A percentile compares a stretch with the other conserved stretches of the same genome.
These are phyloP conservation scores for Elaeis oleifera DNA, from an alignment of 202 grass and related monocot species.

Conservation along the genomic window DNA sequence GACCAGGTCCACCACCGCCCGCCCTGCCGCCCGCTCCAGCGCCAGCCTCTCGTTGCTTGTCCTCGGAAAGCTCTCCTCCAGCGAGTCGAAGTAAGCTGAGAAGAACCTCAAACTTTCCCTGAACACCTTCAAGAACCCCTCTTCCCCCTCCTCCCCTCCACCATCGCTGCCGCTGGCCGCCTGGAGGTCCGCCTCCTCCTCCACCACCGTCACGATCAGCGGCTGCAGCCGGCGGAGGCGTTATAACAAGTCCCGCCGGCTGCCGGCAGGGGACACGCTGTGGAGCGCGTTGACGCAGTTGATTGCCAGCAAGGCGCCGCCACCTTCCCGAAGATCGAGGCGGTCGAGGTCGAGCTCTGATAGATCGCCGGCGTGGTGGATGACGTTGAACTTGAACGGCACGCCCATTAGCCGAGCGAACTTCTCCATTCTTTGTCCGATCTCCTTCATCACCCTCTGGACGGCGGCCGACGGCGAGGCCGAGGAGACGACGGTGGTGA, in stretches of 20 bases:
- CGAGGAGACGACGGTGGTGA: constrained; percentile 75
- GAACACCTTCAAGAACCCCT: constrained; percentile 77
- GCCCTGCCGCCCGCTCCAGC: constrained; percentile 68
- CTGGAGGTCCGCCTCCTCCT: constrained; percentile 80
- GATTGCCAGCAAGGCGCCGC: constrained; percentile 51
- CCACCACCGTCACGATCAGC: constrained; percentile 69
- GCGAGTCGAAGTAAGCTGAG: constrained; percentile 84
- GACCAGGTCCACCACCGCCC: constrained; percentile 71
- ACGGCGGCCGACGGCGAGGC: constrained; percentile 44
- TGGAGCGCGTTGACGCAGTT: constrained; percentile 84
- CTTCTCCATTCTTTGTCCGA: constrained; percentile 96
- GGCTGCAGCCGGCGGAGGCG: constrained; percentile 58
- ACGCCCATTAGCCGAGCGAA: constrained; percentile 97
- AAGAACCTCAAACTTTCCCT: constrained; percentile 74
- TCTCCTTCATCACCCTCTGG: constrained; percentile 90
- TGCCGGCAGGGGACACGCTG: constrained; percentile 37
- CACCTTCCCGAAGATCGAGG: constrained; percentile 53
- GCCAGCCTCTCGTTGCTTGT: constrained; percentile 87
- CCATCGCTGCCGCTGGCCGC: not conserved
- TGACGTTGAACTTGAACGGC: constrained; percentile 72
- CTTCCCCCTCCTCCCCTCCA: constrained; percentile 44
- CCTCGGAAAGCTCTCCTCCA: constrained; percentile 84
- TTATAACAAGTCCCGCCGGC: constrained; percentile 41
- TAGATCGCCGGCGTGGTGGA: constrained; percentile 82
- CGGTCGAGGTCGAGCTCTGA: constrained; percentile 72